A percentile compares a stretch with the other conserved stretches of the same genome.
phyloP scores from a whole-genome alignment of 2,329 filamentous ascomycete genomes.

The Fusarium sp. region DNA sequence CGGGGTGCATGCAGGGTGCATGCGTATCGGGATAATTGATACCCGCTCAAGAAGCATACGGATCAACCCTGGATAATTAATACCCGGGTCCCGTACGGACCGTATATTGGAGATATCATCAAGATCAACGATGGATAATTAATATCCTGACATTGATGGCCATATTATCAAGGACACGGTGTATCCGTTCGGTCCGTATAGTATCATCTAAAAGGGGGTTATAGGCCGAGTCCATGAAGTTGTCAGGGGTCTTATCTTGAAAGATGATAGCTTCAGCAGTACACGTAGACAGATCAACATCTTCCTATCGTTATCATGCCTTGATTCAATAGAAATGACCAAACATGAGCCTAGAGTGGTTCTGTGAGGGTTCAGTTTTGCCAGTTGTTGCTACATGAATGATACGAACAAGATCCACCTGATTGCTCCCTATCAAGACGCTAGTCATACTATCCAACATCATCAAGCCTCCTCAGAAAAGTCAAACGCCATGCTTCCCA shows the following conservation, averaged over 20 bases:
- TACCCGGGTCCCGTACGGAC: background rate
- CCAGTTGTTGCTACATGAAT: background rate
- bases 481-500: conserved; percentile 22
- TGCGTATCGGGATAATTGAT: conserved; percentile 16
- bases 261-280: background rate
- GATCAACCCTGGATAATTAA: conserved; percentile 5
- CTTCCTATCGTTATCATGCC: background rate
- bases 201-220: background rate
- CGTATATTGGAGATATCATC: background rate
- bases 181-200: background rate
- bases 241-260: background rate
- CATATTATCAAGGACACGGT: background rate
- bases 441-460: background rate
- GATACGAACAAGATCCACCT: background rate
- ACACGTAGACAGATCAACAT: background rate
- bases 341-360: background rate
- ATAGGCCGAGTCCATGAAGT: background rate
- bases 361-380: background rate
- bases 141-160: background rate
- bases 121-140: background rate
- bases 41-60: background rate
- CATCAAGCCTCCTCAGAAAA: conserved; percentile 13
- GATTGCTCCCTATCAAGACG: background rate
- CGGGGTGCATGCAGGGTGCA: background rate
- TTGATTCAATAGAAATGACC: background rate